Base-by-base conservation (phyloP, 495 filamentous ascomycete genomes). In the Aspergillus biplanus region DNA sequence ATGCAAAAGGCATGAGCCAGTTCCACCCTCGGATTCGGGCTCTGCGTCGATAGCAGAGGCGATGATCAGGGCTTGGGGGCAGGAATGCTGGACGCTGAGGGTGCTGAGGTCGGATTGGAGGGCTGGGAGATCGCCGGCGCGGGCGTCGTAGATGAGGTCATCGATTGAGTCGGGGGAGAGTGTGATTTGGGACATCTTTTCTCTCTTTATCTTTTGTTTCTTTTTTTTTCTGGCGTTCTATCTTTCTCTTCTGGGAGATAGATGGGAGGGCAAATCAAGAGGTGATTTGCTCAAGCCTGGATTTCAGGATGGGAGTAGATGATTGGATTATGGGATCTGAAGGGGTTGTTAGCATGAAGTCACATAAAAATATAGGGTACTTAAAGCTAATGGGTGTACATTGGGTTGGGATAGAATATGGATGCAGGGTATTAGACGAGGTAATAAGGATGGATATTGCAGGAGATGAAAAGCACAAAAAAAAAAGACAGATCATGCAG, bases 61-160 rank as follows among this genome's bases (percentile, higher is more conserved):
- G 32, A 97, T 71, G 57, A 97, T 81, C 34, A 85, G 78, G 18
- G 80, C 73, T 5, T 81, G 74, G 12, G 83, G 67, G 52, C 76
- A 73, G 64, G 71, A 64, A 65, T 90, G 83, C 59, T 87, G 81
- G 32, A 77, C 72, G 47, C 84, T 78, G 13, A 94, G 75, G 32
- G 78, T 79, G 9, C 83, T 70, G 59, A 93, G 76, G 67, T 85
- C 80, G 11, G 77, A 71, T n/a, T 79, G 75, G 48, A 97, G 83
- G 48, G 92, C 90, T 33, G 82, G 76, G 57, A 87, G 79, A 37
- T 96, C 92, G 68, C 90, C 90, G 0, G 81, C 81, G 33, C 93
- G 91, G 15, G 93, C 86, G 56, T 88, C 83, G 78, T 95, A 97
- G 64, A 97, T 83, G 65, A 97, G 86, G 70, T 97, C 94, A 71